A percentile compares a stretch with the other conserved stretches of the same genome.
Evolutionary conservation across 257 asterid genomes (phyloP).

Genomic region (Cinchona pubescens): DNA sequence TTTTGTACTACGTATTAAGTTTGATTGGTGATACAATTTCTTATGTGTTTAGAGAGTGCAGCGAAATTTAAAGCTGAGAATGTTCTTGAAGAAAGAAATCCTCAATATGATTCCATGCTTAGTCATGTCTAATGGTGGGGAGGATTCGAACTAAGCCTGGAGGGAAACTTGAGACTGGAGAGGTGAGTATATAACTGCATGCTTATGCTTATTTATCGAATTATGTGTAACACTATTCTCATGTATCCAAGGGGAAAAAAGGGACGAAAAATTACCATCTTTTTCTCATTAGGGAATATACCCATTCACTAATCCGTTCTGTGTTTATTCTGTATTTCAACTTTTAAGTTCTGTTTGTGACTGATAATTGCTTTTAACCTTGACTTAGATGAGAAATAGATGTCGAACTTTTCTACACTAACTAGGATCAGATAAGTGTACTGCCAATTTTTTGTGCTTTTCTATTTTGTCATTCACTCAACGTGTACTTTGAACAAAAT

Average conservation of each 20-base stretch:
- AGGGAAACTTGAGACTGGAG: slow-evolving; percentile 93
- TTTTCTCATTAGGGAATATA: background rate
- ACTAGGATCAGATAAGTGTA: background rate
- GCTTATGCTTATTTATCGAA: background rate
- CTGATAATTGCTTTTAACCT: background rate
- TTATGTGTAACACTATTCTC: background rate
- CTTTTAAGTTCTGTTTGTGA: background rate
- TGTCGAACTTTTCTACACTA: background rate
- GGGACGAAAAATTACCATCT: background rate
- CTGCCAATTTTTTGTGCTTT: background rate
- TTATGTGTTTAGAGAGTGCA: slow-evolving; percentile 33
- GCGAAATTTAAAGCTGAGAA: slow-evolving; percentile 41
- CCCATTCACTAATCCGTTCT: background rate
- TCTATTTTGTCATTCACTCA: background rate
- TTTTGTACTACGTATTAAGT: background rate
- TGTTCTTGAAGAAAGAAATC: slow-evolving; percentile 72
- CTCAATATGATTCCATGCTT: slow-evolving; percentile 74
- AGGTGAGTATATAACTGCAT: slow-evolving; percentile 47
- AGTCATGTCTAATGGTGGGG: slow-evolving; percentile 84
- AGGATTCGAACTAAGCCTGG: slow-evolving; percentile 83
- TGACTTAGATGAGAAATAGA: background rate
- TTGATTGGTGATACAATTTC: slow-evolving; percentile 8
- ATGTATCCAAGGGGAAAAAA: background rate
- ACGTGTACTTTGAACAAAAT: background rate
- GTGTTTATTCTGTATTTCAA: background rate